Conservation (phyloP, 768 basidiomycete species). For the Pholiota conissans region DNA sequence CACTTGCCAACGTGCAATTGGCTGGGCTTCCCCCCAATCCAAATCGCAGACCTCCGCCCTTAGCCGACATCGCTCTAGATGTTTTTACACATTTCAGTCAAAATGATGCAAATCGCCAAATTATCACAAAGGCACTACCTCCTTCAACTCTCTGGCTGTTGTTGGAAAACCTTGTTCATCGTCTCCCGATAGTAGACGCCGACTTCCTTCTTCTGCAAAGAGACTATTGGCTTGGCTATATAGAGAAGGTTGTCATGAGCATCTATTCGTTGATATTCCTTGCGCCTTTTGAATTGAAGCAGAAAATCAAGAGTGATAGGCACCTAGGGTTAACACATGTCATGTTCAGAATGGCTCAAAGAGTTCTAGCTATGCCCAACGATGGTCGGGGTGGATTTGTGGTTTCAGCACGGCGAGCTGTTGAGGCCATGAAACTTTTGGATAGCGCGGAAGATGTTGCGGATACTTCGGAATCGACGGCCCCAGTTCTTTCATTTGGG, state of each 20-base stretch:
- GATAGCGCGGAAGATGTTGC: conserved; percentile 77
- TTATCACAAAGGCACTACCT: conserved; percentile 64
- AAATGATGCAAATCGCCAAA: conserved; percentile 74
- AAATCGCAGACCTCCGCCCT: conserved; percentile 52
- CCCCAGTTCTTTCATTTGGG: conserved; percentile 74
- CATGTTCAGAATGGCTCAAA: conserved; percentile 71
- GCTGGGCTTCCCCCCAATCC: conserved; percentile 42
- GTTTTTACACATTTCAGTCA: conserved; percentile 80
- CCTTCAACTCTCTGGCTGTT: conserved; percentile 56
- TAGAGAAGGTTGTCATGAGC: conserved; percentile 79
- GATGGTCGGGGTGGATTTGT: conserved; percentile 55
- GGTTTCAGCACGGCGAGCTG: conserved; percentile 60
- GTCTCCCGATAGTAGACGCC: conserved; percentile 76
- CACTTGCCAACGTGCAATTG: conserved; percentile 57
- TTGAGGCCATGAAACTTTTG: conserved; percentile 78
- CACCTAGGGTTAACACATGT: conserved; percentile 67
- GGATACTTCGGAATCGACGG: conserved; percentile 60
- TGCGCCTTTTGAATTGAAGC: conserved; percentile 73
- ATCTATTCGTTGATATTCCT: conserved; percentile 88
- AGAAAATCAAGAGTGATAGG: conserved; percentile 63
- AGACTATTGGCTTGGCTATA: conserved; percentile 73
- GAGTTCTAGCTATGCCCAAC: conserved; percentile 52
- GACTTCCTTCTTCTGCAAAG: conserved; percentile 66
- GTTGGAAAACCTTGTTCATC: conserved; percentile 72
- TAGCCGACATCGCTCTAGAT: conserved; percentile 80